These are phyloP conservation scores for Claviceps purpurea DNA, from an alignment of 2,329 filamentous ascomycete genomes.

Conservation along the genomic window DNA sequence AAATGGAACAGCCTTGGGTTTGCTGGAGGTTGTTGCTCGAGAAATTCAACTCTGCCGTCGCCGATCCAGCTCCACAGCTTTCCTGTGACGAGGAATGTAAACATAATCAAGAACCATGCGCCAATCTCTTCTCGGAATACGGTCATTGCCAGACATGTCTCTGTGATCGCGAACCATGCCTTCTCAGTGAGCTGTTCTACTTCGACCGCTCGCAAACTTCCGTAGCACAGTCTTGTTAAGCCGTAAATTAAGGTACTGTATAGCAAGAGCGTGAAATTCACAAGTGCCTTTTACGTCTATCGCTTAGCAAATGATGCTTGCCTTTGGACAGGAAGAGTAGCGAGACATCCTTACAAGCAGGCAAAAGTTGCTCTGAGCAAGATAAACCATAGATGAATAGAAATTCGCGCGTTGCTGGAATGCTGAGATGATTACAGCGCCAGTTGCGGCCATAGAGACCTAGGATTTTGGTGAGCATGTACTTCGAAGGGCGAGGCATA, in stretches of 20 bases:
- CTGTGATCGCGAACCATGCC: slow-evolving; percentile 94
- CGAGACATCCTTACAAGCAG: slow-evolving; percentile 52
- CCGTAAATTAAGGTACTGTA: slow-evolving; percentile 73
- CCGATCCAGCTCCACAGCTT: slow-evolving; percentile 99
- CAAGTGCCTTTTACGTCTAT: slow-evolving; percentile 54
- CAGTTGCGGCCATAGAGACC: slow-evolving; percentile 74
- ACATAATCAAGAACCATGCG: slow-evolving; percentile 92
- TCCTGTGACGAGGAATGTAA: slow-evolving; percentile 77
- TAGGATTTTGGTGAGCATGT: slow-evolving; percentile 21
- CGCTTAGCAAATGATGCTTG: neutral
- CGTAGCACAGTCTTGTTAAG: slow-evolving; percentile 82
- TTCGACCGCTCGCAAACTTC: slow-evolving; percentile 80
- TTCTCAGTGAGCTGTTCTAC: slow-evolving; percentile 95
- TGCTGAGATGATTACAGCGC: slow-evolving; percentile 72
- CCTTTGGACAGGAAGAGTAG: neutral
- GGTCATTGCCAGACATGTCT: slow-evolving; percentile 95
- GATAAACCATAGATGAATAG: slow-evolving; percentile 93
- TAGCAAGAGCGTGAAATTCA: slow-evolving; percentile 75
- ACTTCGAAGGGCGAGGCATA: slow-evolving; percentile 6
- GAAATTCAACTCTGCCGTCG: slow-evolving; percentile 81
- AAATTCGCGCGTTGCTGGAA: slow-evolving; percentile 95
- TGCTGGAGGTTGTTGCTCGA: slow-evolving; percentile 87
- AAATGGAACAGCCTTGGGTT: slow-evolving; percentile 83
- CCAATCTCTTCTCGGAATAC: slow-evolving; percentile 94
- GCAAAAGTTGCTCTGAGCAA: slow-evolving; percentile 92